Percentiles rank a stretch among this genome's conserved stretches.
These are phyloP conservation scores for Periconia sp. DNA, from an alignment of 2,329 filamentous ascomycete genomes.

Conservation along the genomic window DNA sequence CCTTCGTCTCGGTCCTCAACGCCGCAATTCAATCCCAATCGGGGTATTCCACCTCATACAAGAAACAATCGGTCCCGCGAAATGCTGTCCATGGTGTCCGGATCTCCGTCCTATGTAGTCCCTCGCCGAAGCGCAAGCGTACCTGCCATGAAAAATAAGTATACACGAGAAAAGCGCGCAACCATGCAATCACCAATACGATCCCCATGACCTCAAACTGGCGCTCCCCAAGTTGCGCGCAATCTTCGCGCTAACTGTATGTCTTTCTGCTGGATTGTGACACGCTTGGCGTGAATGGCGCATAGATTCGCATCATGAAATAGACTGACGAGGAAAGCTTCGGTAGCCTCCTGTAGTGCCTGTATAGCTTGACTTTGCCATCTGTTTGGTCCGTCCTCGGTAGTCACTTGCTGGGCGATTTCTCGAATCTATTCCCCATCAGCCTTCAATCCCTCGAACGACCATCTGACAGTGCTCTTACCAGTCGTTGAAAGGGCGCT, in stretches of 20 bases:
- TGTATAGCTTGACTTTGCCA: slow-evolving; percentile 99
- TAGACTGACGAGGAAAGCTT: slow-evolving; percentile 97
- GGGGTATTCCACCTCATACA: too few species aligned
- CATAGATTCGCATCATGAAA: slow-evolving; percentile 99
- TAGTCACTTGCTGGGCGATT: slow-evolving; percentile 75
- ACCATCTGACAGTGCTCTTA: slow-evolving; percentile 35
- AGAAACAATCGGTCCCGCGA: too few species aligned
- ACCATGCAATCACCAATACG: too few species aligned
- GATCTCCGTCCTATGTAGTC: too few species aligned
- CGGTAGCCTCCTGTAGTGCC: slow-evolving; percentile 96
- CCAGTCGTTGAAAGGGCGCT: slow-evolving; percentile 96
- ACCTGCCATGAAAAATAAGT: too few species aligned
- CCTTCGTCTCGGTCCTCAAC: too few species aligned
- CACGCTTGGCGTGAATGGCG: slow-evolving; percentile 98
- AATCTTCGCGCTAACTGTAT: slow-evolving; percentile 96
- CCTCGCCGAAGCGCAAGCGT: too few species aligned
- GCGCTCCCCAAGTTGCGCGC: slow-evolving; percentile 70
- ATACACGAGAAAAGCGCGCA: too few species aligned
- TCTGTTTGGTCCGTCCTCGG: slow-evolving; percentile 64
- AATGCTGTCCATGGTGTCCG: too few species aligned
- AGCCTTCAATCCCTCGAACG: slow-evolving; percentile 70
- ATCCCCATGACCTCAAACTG: slow-evolving; percentile 35
- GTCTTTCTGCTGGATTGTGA: slow-evolving; percentile 97
- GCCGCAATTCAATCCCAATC: too few species aligned
- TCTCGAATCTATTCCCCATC: slow-evolving; percentile 51